Base-by-base conservation (phyloP, 2,329 filamentous ascomycete species). In the Diaporthe sp. region DNA sequence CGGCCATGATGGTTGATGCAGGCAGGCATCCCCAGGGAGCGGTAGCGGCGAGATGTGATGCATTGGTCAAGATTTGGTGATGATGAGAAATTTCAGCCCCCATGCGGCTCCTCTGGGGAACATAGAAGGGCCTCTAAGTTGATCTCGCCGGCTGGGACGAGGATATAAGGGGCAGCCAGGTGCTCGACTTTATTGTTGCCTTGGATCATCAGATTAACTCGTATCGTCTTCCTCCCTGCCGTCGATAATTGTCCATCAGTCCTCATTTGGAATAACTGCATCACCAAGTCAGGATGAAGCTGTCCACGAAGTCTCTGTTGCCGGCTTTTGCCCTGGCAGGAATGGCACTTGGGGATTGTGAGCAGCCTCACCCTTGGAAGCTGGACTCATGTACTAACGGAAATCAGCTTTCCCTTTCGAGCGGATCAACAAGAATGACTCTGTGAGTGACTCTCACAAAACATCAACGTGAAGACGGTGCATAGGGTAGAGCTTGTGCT, bases 361-460 rank as follows among this genome's bases (percentile, higher is more conserved):
- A 75, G 75, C 22, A n/a, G 8, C 57, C 39, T 17, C n/a, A 5
- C 13, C 0, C 7, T 17, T 15, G 31, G 8, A 25, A 22, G 10
- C 10, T 6, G 25, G 6, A 19, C 4, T n/a, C 28, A 1, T 22
- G 42, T 7, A 44, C 67, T 77, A 17, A 77, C 28, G 4, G 17
- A 13, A 19, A 19, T 17, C 39, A 77, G 76, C 65, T 53, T 77
- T 79, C 55, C 74, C 80, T 2, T 83, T 77, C 61, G 81, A 82
- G 76, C 76, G 81, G 44, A 79, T 83, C 71, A 72, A 81, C 60
- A 82, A 82, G 76, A 79, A 82, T 76, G 78, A 83, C 65, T 79
- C 82, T 13, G 80, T 82, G 76, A 74, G 78, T 37, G 55, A 53
- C 4, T 4, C 22, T 19, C 7, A 2, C 17, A 0, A 53, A 22